phyloP scores from a whole-genome alignment of 306 rosid genomes.

The Vicia villosa region DNA sequence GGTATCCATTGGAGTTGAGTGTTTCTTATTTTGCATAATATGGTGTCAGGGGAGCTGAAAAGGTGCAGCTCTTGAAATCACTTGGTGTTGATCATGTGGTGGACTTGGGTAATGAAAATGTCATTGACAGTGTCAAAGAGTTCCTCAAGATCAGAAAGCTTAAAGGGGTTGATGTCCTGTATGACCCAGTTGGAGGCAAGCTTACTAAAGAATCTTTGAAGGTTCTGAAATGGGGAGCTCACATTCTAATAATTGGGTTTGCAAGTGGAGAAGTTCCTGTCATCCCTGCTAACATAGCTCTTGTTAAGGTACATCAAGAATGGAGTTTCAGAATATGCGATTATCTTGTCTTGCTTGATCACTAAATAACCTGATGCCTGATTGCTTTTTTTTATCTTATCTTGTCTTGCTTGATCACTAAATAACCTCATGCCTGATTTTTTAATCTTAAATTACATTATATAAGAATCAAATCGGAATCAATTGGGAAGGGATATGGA shows the following conservation, averaged over 20 bases:
- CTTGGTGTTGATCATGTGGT: conserved; percentile 90
- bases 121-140: conserved; percentile 68
- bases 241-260: conserved; percentile 88
- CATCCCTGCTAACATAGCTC: conserved; percentile 91
- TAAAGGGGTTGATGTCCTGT: conserved; percentile 88
- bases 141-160: conserved; percentile 73
- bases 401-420: too few species aligned
- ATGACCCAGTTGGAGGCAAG: conserved; percentile 97
- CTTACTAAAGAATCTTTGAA: conserved; percentile 68
- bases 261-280: conserved; percentile 94
- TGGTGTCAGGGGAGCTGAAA: conserved; percentile 74
- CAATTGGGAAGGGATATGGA: conserved; percentile 8
- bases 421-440: too few species aligned
- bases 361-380: neutral
- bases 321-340: conserved; percentile 8
- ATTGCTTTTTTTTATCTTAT: conserved; percentile 27
- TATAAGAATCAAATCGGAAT: too few species aligned
- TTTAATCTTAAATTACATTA: too few species aligned
- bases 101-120: conserved; percentile 60
- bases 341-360: conserved; percentile 29
- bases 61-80: conserved; percentile 73
- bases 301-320: conserved; percentile 71
- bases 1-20: neutral
- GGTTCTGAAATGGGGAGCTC: conserved; percentile 89
- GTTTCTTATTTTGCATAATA: conserved; percentile 27